Evolutionary conservation across 805 yeast species (phyloP).

Genomic region (Debaryomyces prosopidis): DNA sequence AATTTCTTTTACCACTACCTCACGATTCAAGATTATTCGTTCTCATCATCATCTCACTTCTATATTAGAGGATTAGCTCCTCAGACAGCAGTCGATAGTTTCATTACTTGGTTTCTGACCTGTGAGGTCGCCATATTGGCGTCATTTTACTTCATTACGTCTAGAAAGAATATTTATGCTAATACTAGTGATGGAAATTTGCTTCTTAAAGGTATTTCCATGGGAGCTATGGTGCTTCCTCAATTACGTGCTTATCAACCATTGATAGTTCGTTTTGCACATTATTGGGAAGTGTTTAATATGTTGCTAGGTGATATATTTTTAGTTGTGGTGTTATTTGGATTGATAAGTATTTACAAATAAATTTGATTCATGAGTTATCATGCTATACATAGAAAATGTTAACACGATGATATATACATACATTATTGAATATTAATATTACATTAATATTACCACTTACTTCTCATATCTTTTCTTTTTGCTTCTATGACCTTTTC

Average conservation of each 20-base stretch:
- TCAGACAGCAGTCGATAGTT: slow-evolving; percentile 13
- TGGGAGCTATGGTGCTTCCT: slow-evolving; percentile 37
- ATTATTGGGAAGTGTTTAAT: slow-evolving; percentile 38
- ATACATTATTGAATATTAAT: neutral
- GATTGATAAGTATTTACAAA: slow-evolving; percentile 25
- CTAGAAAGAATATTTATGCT: slow-evolving; percentile 22
- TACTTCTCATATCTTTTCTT: slow-evolving; percentile 34
- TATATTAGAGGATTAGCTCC: slow-evolving; percentile 23
- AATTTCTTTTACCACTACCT: slow-evolving; percentile 38
- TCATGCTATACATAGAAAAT: neutral
- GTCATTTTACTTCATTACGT: slow-evolving; percentile 30
- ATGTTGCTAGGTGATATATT: slow-evolving; percentile 39
- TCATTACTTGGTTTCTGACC: slow-evolving; percentile 29
- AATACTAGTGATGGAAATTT: slow-evolving; percentile 25
- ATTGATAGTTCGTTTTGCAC: slow-evolving; percentile 25
- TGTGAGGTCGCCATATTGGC: slow-evolving; percentile 34
- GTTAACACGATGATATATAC: neutral
- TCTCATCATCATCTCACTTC: slow-evolving; percentile 26
- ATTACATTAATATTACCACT: slow-evolving; percentile 8
- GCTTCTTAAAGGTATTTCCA: slow-evolving; percentile 26
- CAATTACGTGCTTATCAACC: slow-evolving; percentile 28
- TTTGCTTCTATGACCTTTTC: slow-evolving; percentile 42
- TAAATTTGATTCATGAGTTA: neutral
- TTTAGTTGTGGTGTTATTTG: slow-evolving; percentile 39
- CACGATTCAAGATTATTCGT: slow-evolving; percentile 14